Percentiles rank a stretch among this genome's conserved stretches.
Conservation (phyloP, 192 early-diverging fungal genomes). For the Funneliformis mosseae region DNA sequence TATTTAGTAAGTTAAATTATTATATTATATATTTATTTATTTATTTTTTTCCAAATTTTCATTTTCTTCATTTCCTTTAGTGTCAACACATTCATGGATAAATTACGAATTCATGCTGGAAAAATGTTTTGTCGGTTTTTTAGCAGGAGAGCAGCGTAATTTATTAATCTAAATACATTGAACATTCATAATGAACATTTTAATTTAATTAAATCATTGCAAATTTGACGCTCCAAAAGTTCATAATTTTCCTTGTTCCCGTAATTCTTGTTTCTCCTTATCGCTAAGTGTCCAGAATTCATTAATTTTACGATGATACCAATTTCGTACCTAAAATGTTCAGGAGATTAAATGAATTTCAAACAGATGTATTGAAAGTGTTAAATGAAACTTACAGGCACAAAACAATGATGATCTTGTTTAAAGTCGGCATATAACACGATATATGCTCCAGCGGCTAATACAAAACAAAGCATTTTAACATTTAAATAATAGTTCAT, state of each 20-base stretch:
- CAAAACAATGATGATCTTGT: background rate
- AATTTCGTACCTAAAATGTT: background rate
- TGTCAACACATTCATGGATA: slow-evolving; percentile 90
- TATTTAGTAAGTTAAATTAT: slow-evolving; percentile 67
- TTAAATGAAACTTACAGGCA: background rate
- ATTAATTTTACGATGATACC: background rate
- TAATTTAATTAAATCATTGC: background rate
- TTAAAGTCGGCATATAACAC: background rate
- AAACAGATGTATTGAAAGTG: background rate
- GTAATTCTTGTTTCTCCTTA: background rate
- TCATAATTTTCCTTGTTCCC: background rate
- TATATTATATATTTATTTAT: background rate
- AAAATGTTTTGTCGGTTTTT: slow-evolving; percentile 73
- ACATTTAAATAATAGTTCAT: too few species aligned
- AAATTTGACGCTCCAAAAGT: background rate
- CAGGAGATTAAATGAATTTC: background rate
- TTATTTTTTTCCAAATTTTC: background rate
- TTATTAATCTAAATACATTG: background rate
- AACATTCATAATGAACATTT: background rate
- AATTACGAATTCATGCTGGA: slow-evolving; percentile 89
- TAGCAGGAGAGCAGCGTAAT: slow-evolving; percentile 32
- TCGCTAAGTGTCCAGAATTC: background rate
- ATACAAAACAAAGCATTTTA: background rate
- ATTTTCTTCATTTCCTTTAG: slow-evolving; percentile 34
- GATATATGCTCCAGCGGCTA: background rate